Conservation (phyloP, 2,329 filamentous ascomycete species). For the Sclerotinia subarctica region DNA sequence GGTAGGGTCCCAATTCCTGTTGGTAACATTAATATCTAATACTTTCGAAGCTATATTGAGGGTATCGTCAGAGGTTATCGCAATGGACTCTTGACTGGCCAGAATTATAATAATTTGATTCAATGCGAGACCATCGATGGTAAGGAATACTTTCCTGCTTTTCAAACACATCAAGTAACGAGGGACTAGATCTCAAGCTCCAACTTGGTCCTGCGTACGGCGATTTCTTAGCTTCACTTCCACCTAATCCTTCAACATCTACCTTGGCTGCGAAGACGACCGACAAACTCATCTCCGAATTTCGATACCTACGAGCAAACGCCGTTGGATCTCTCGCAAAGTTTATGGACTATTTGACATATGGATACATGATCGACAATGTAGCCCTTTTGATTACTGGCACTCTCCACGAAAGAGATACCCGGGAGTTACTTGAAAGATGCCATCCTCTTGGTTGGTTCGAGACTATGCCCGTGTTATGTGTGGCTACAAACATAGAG, state of each 20-base stretch:
- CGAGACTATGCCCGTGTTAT: conserved; percentile 97
- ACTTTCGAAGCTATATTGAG: conserved; percentile 76
- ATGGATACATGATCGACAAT: conserved; percentile 99
- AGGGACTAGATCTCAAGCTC: conserved; percentile 79
- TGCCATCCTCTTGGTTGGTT: conserved; percentile 99
- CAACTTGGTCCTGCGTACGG: conserved; percentile 96
- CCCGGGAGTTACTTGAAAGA: conserved; percentile 87
- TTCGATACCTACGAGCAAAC: conserved; percentile 93
- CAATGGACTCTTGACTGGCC: conserved; percentile 82
- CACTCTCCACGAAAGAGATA: conserved; percentile 95
- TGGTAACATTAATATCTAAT: conserved; percentile 27
- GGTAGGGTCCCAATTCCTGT: conserved; percentile 50
- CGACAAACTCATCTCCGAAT: conserved; percentile 96
- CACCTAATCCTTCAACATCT: conserved; percentile 95
- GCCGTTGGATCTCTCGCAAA: conserved; percentile 85
- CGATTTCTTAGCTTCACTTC: conserved; percentile 90
- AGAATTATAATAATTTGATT: conserved; percentile 92
- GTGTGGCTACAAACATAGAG: conserved; percentile 96
- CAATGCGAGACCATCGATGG: conserved; percentile 98
- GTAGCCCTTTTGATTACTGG: conserved; percentile 96
- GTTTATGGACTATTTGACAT: conserved; percentile 98
- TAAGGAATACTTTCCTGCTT: conserved; percentile 42
- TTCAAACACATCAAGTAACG: conserved; percentile 18
- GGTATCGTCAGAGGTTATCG: conserved; percentile 96
- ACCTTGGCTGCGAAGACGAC: conserved; percentile 92